Evolutionary conservation across 306 rosid species (phyloP), one percentile per base, ranked within the genome.

Genomic region (Trichosanthes truncata): DNA sequence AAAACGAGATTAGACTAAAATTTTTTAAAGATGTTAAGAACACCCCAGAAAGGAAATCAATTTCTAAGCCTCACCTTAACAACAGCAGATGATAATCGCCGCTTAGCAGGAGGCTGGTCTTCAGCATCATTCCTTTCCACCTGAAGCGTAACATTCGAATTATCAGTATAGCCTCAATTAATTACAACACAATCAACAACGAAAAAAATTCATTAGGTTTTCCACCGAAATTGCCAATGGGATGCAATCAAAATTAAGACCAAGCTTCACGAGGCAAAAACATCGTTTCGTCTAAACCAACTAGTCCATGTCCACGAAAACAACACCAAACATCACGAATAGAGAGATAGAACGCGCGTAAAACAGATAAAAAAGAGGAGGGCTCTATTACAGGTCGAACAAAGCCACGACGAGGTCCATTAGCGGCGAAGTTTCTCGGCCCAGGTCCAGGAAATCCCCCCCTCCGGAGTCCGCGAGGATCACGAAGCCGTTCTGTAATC

Each of bases 401-500:
- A 84, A 89, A 88, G 35, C 90, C 87, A 31, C 94, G 97, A 51
- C 99, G 99, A 84, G 79, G 82, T 66, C 91, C 94, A 74, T 87
- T 91, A 79, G 83, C 80, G 29, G 87, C 84, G 14, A 89, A 85
- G 71, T 89, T 84, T 63, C 98, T 97, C 4, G 90, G 90, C 41
- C 87, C 81, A 68, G 93, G 85, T 41, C 86, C 89, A 0, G 87
- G 13, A 25, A 84, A 76, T 23, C 91, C 89, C 40, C 91, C 97
- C 77, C 93, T 83, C 74, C 98, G 96, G 72, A 91, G 91, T 1
- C 99, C 99, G 26, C 97, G 89, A 78, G 99, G 99, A 89, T 96
- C 98, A 82, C 97, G 93, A 82, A 96, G 99, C 71, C 97, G 91
- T 82, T 96, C 97, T 0, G 91, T 88, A 79, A 94, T 94, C 97